A percentile compares a stretch with the other conserved stretches of the same genome.
Conservation (phyloP, 2,329 filamentous ascomycete species). For the Ceratocystis cubensis region DNA sequence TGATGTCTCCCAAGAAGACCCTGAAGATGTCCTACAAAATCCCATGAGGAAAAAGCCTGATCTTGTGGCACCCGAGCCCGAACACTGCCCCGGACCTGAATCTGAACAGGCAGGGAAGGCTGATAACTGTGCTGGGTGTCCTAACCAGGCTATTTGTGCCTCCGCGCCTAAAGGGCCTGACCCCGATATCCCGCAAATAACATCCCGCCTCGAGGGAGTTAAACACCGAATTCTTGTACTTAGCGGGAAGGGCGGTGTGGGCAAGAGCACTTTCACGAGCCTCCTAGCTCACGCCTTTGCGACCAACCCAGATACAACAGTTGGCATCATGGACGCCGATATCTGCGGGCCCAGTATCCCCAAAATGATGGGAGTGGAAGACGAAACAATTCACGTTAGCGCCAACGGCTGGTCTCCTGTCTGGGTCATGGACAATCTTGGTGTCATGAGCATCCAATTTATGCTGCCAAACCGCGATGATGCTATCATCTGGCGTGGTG, state of each 20-base stretch:
- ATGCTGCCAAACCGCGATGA: slow-evolving; percentile 91
- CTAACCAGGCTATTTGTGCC: slow-evolving; percentile 91
- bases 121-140: slow-evolving; percentile 87
- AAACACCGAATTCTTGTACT: slow-evolving; percentile 88
- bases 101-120: slow-evolving; percentile 55
- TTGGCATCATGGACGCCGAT: slow-evolving; percentile 96
- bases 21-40: slow-evolving; percentile 59
- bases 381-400: slow-evolving; percentile 85
- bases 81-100: slow-evolving; percentile 89
- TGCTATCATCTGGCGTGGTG: slow-evolving; percentile 91
- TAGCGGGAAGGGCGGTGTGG: slow-evolving; percentile 90
- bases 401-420: slow-evolving; percentile 86
- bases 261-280: slow-evolving; percentile 86
- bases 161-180: slow-evolving; percentile 90
- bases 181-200: slow-evolving; percentile 82
- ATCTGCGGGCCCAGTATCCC: slow-evolving; percentile 94
- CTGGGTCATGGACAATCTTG: slow-evolving; percentile 87
- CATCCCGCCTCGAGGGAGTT: slow-evolving; percentile 65
- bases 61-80: slow-evolving; percentile 87
- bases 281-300: slow-evolving; percentile 85
- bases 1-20: slow-evolving; percentile 45
- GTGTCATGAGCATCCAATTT: slow-evolving; percentile 96
- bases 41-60: slow-evolving; percentile 61
- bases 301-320: slow-evolving; percentile 59
- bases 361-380: slow-evolving; percentile 97